phyloP scores from a whole-genome alignment of 306 rosid genomes.

The Begonia fuchsioides region DNA sequence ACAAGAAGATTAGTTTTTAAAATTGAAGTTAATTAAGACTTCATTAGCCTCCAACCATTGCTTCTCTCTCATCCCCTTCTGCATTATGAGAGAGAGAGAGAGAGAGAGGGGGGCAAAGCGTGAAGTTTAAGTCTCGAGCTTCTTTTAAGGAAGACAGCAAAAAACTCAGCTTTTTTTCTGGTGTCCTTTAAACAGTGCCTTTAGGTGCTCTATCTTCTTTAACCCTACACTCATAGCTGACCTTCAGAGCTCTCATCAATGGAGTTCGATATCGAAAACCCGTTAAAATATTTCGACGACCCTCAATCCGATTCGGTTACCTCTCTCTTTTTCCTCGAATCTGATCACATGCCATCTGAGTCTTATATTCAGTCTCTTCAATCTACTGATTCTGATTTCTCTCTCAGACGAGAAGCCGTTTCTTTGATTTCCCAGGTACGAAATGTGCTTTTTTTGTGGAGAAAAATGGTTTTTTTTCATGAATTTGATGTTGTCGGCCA shows the following conservation, averaged over 20 bases:
- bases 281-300: constrained; percentile 33
- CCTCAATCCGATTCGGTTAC: constrained; percentile 20
- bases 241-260: constrained; percentile 15
- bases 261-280: constrained; percentile 94
- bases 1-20: no score
- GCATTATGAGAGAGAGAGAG: constrained; percentile 14
- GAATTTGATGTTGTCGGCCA: not conserved
- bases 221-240: not conserved
- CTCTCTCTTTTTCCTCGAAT: constrained; percentile 53
- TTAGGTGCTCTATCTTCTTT: constrained; percentile 5
- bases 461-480: not conserved
- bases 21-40: no score
- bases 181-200: constrained; percentile 20
- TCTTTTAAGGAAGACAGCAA: constrained; percentile 15
- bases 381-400: constrained; percentile 24
- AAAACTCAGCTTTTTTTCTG: constrained; percentile 18
- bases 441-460: not conserved
- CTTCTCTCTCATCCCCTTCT: no score
- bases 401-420: constrained; percentile 40
- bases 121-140: constrained; percentile 21
- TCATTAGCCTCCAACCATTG: no score
- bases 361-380: constrained; percentile 40
- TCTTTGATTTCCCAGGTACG: constrained; percentile 61
- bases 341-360: constrained; percentile 66
- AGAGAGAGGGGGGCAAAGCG: constrained; percentile 18